phyloP scores from a whole-genome alignment of 169 alveolate genomes.

The Plasmodium fragile region DNA sequence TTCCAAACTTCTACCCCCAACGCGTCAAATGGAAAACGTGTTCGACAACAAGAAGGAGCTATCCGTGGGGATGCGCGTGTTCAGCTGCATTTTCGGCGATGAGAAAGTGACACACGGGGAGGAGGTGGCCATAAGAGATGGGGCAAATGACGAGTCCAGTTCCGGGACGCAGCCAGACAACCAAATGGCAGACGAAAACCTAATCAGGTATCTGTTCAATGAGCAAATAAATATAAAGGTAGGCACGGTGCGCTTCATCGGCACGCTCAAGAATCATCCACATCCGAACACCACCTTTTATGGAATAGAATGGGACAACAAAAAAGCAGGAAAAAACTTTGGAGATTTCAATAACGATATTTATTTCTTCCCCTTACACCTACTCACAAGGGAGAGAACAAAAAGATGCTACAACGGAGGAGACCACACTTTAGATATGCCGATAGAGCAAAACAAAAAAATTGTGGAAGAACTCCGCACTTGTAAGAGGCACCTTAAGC shows the following conservation, averaged over 20 bases:
- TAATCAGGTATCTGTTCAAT: slow-evolving; percentile 45
- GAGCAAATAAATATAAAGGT: slow-evolving; percentile 47
- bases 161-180: neutral
- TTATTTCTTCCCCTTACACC: slow-evolving; percentile 33
- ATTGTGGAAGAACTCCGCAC: neutral
- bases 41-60: slow-evolving; percentile 42
- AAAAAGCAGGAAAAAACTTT: slow-evolving; percentile 21
- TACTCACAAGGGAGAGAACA: slow-evolving; percentile 18
- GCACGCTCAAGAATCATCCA: slow-evolving; percentile 59
- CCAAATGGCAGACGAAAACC: slow-evolving; percentile 39
- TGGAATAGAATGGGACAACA: slow-evolving; percentile 70
- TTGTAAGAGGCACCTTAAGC: neutral
- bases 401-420: neutral
- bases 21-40: slow-evolving; percentile 37
- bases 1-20: neutral
- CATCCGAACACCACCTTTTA: slow-evolving; percentile 8
- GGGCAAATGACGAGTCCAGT: neutral
- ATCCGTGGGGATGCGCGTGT: slow-evolving; percentile 23
- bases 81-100: slow-evolving; percentile 29
- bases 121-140: neutral
- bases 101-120: neutral
- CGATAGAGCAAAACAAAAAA: neutral
- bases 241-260: slow-evolving; percentile 68
- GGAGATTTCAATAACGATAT: slow-evolving; percentile 29
- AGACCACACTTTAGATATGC: neutral